These are phyloP conservation scores for Lolium perenne DNA, from an alignment of 176 grass and related monocot species.

Conservation along the genomic window DNA sequence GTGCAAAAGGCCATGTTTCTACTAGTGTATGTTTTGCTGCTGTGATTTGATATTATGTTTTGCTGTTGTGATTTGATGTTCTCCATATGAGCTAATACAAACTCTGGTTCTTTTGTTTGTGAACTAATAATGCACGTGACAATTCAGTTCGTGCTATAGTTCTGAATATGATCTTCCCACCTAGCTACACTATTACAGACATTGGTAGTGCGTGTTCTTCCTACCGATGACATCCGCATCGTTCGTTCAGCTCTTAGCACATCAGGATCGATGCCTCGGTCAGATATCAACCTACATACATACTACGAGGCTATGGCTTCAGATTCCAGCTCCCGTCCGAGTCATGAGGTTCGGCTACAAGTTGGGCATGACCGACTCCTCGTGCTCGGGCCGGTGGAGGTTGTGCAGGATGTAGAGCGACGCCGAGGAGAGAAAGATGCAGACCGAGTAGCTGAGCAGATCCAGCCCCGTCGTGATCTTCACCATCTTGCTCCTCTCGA, in stretches of 20 bases:
- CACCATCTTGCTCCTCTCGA: constrained; percentile 99
- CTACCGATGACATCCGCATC: background rate
- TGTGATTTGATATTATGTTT: too few relatives aligned
- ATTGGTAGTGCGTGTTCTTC: background rate
- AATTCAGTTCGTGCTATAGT: too few relatives aligned
- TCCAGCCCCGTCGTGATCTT: constrained; percentile 81
- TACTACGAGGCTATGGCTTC: background rate
- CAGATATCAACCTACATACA: background rate
- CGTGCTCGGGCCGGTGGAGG: constrained; percentile 67
- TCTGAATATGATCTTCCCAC: background rate
- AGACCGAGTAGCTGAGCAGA: constrained; percentile 89
- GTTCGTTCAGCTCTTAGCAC: background rate
- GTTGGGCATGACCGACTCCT: constrained; percentile 36
- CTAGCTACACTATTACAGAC: background rate
- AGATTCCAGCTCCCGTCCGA: background rate
- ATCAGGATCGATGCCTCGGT: background rate
- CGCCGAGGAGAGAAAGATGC: constrained; percentile 95
- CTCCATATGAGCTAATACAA: too few relatives aligned
- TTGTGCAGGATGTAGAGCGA: constrained; percentile 95
- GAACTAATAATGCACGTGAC: too few relatives aligned
- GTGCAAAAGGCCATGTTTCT: too few relatives aligned
- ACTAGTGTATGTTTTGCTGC: too few relatives aligned
- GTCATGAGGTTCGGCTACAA: background rate
- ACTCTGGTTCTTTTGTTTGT: too few relatives aligned
- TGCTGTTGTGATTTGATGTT: too few relatives aligned